Percentiles rank a stretch among this genome's conserved stretches.
phyloP scores from a whole-genome alignment of 2,329 filamentous ascomycete species.

The Zelopaecilomyces penicillatus region DNA sequence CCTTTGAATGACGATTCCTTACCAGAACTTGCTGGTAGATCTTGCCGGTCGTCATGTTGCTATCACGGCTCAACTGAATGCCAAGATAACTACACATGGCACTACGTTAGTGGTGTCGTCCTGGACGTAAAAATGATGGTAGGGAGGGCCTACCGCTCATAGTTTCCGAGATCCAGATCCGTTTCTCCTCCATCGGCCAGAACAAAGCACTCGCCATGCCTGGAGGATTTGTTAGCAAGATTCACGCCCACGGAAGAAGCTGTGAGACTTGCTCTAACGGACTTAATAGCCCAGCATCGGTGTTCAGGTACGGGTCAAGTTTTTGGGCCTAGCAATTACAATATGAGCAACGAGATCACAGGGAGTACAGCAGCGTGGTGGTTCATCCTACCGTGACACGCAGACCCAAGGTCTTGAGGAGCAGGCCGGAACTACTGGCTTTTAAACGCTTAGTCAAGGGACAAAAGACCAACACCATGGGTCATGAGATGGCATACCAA shows the following conservation, averaged over 20 bases:
- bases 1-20: slow-evolving; percentile 21
- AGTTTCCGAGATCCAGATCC: slow-evolving; percentile 50
- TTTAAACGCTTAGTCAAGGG: background rate
- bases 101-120: background rate
- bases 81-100: slow-evolving; percentile 54
- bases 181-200: slow-evolving; percentile 66
- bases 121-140: background rate
- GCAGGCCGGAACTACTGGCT: slow-evolving; percentile 55
- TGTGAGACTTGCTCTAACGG: slow-evolving; percentile 23
- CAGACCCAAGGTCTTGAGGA: slow-evolving; percentile 4
- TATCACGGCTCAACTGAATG: slow-evolving; percentile 72
- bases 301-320: slow-evolving; percentile 43
- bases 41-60: slow-evolving; percentile 97
- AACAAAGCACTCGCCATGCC: slow-evolving; percentile 85
- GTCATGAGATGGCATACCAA: slow-evolving; percentile 8
- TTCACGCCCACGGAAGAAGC: background rate
- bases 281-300: slow-evolving; percentile 21
- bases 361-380: background rate
- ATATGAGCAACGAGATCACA: background rate
- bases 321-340: slow-evolving; percentile 4
- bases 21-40: slow-evolving; percentile 85
- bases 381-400: slow-evolving; percentile 9
- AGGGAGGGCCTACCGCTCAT: slow-evolving; percentile 31
- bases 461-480: background rate
- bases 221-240: slow-evolving; percentile 21